A percentile compares a stretch with the other conserved stretches of the same genome.
These are phyloP conservation scores for Aristolochia fimbriata DNA, from an alignment of 164 flowering plant species.

Conservation along the genomic window DNA sequence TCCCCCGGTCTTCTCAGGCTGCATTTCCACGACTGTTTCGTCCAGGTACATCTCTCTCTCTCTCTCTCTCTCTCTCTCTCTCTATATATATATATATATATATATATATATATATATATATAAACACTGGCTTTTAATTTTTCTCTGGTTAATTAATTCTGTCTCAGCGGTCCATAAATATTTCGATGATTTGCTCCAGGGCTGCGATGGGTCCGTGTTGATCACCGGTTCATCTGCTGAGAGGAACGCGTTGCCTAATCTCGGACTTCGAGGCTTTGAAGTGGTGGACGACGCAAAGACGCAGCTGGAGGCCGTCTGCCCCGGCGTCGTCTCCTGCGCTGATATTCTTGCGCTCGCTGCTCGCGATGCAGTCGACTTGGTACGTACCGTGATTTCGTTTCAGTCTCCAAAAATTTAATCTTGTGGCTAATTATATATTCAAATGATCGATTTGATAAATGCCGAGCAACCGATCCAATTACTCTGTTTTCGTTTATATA, in stretches of 20 bases:
- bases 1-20: constrained; percentile 62
- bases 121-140: no score
- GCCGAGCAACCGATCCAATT: no score
- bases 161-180: no score
- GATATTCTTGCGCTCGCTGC: constrained; percentile 70
- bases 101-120: background rate
- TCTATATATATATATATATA: no score
- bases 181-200: constrained; percentile 18
- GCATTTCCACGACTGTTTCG: constrained; percentile 73
- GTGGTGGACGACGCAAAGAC: constrained; percentile 63
- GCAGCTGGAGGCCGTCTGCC: constrained; percentile 48
- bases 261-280: constrained; percentile 56
- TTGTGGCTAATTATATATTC: no score
- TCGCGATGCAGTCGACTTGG: constrained; percentile 68
- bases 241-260: constrained; percentile 42
- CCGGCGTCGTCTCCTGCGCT: constrained; percentile 68
- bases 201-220: constrained; percentile 71
- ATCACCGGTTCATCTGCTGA: constrained; percentile 42
- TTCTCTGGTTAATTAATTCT: no score
- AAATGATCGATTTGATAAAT: no score
- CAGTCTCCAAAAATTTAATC: no score
- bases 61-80: no score
- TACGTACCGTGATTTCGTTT: no score
- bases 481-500: no score
- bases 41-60: constrained; percentile 30